A percentile compares a stretch with the other conserved stretches of the same genome.
phyloP scores from a whole-genome alignment of 192 early-diverging fungal species.

The Jimgerdemannia lactiflua region DNA sequence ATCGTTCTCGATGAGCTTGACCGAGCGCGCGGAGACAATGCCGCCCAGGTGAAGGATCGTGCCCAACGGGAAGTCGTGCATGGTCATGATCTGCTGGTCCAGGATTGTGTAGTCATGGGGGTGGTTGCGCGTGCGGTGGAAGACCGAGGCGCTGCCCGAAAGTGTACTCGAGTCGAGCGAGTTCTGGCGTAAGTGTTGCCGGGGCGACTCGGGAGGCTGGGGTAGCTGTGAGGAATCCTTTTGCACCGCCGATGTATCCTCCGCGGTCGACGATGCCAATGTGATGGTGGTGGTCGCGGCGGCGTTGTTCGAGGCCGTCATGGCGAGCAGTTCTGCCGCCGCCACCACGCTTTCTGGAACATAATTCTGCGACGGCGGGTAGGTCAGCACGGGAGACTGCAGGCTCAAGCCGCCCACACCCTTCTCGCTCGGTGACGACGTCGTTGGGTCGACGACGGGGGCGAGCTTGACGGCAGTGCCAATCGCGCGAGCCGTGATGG shows the following conservation, averaged over 20 bases:
- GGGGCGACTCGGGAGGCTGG: neutral
- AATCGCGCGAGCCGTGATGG: slow-evolving; percentile 72
- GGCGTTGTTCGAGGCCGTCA: neutral
- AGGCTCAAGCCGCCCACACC: too few species aligned
- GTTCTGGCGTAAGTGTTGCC: neutral
- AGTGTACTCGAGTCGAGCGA: neutral
- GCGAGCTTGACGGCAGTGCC: slow-evolving; percentile 70
- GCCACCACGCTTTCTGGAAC: neutral
- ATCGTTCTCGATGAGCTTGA: slow-evolving; percentile 20
- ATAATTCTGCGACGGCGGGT: slow-evolving; percentile 24
- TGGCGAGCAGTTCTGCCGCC: neutral
- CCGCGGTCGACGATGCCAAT: too few species aligned
- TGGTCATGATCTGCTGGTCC: slow-evolving; percentile 35
- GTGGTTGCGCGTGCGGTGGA: slow-evolving; percentile 11
- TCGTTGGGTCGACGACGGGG: slow-evolving; percentile 16
- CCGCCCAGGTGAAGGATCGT: slow-evolving; percentile 33
- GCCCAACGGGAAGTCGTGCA: slow-evolving; percentile 29
- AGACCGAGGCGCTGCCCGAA: neutral
- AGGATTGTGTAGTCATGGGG: slow-evolving; percentile 36
- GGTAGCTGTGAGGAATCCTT: neutral
- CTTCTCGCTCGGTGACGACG: slow-evolving; percentile 19
- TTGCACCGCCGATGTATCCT: neutral
- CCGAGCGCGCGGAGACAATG: slow-evolving; percentile 33
- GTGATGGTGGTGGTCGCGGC: neutral
- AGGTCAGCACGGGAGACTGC: slow-evolving; percentile 17